Conservation (phyloP, 176 grass and related monocot genomes). For the Carex littledalei region DNA sequence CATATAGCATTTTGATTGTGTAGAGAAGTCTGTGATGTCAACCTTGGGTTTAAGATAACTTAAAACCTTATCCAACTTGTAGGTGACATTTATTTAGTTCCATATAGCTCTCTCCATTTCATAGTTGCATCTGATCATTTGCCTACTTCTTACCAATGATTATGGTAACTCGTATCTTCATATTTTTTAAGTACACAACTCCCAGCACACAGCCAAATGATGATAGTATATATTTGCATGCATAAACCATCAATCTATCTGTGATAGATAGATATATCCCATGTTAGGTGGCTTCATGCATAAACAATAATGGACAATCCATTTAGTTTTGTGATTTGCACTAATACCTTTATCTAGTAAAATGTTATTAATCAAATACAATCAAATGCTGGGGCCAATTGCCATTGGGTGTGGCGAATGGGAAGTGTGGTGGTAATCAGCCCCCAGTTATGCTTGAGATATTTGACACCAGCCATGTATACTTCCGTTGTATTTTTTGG, state of each 20-base stretch:
- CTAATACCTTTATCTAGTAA: not conserved
- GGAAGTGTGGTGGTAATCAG: not conserved
- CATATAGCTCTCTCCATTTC: not conserved
- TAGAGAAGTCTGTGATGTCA: not conserved
- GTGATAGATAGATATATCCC: not conserved
- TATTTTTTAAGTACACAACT: not conserved
- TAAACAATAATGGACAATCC: not conserved
- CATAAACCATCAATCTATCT: slow-evolving; percentile 1
- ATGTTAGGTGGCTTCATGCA: not conserved
- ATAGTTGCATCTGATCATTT: not conserved
- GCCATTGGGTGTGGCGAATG: not conserved
- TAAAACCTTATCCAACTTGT: not conserved
- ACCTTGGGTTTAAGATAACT: not conserved
- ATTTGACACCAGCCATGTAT: not conserved
- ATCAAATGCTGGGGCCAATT: not conserved
- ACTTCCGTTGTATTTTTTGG: not conserved
- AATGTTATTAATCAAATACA: not conserved
- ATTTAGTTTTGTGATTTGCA: not conserved
- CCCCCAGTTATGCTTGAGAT: not conserved
- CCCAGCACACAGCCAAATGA: not conserved
- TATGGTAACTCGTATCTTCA: not conserved
- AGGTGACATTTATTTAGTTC: too few relatives aligned
- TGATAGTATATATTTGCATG: not conserved
- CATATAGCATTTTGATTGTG: not conserved
- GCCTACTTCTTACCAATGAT: not conserved